Percentiles rank a stretch among this genome's conserved stretches.
These are phyloP conservation scores for Elsinoe perseae DNA, from an alignment of 2,329 filamentous ascomycete genomes.

Conservation along the genomic window DNA sequence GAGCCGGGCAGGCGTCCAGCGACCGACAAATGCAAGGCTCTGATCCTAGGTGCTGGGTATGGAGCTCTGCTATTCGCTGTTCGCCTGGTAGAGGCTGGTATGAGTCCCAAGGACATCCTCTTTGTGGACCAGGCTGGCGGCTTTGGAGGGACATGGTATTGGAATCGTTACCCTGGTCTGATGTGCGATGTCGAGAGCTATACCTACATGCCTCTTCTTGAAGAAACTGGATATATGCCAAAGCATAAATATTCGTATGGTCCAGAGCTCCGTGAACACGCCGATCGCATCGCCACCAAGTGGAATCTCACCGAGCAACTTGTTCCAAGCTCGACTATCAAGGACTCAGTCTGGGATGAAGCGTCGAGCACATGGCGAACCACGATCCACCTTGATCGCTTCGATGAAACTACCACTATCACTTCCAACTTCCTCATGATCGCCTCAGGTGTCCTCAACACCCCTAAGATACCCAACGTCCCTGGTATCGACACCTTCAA, in stretches of 20 bases:
- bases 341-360: constrained; percentile 43
- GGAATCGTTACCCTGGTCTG: constrained; percentile 43
- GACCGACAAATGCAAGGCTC: constrained; percentile 19
- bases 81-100: constrained; percentile 33
- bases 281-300: constrained; percentile 38
- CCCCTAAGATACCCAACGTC: constrained; percentile 41
- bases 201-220: constrained; percentile 53
- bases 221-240: constrained; percentile 54
- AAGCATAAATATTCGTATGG: constrained; percentile 42
- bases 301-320: constrained; percentile 34
- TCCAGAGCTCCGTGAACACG: constrained; percentile 41
- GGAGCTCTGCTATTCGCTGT: constrained; percentile 38
- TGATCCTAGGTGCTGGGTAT: constrained; percentile 40
- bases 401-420: constrained; percentile 6
- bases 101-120: constrained; percentile 31
- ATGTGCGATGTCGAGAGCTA: constrained; percentile 54
- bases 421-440: constrained; percentile 19
- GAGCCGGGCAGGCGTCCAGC: constrained; percentile 4
- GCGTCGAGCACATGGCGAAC: constrained; percentile 29
- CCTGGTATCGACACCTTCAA: constrained; percentile 33
- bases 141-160: constrained; percentile 45
- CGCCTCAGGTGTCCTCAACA: constrained; percentile 36
- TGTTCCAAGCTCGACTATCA: constrained; percentile 33
- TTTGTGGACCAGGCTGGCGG: constrained; percentile 42
- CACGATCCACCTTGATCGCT: constrained; percentile 19